These are phyloP conservation scores for Solanum corneliomulleri DNA, from an alignment of 257 asterid species.

Conservation along the genomic window DNA sequence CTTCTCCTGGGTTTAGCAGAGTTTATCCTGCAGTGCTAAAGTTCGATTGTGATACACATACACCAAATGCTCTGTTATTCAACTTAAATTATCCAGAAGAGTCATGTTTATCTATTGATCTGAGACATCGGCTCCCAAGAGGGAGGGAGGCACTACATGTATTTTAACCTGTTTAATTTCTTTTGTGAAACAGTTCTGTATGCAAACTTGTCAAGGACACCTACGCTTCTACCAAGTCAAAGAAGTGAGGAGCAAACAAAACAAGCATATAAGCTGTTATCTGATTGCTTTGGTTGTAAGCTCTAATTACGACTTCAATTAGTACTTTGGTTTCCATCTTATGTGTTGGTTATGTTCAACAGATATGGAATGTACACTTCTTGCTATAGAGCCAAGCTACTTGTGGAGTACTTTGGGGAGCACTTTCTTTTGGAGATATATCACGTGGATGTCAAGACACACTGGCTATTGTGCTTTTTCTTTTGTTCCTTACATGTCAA, in stretches of 20 bases:
- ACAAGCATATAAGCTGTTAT: slow-evolving; percentile 56
- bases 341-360: slow-evolving; percentile 12
- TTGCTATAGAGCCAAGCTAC: slow-evolving; percentile 54
- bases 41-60: background rate
- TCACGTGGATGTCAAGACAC: slow-evolving; percentile 36
- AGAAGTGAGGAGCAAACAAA: slow-evolving; percentile 67
- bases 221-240: slow-evolving; percentile 56
- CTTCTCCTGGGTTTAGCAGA: background rate
- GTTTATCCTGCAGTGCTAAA: background rate
- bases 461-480: background rate
- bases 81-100: background rate
- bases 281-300: slow-evolving; percentile 60
- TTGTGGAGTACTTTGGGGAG: slow-evolving; percentile 75
- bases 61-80: background rate
- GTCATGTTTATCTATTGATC: background rate
- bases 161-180: background rate
- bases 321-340: slow-evolving; percentile 4
- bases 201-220: slow-evolving; percentile 47
- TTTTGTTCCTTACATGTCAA: background rate
- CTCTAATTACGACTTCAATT: background rate
- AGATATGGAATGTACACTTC: slow-evolving; percentile 59
- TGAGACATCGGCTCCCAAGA: background rate
- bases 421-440: slow-evolving; percentile 45
- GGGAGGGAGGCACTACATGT: background rate
- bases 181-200: slow-evolving; percentile 44